A percentile compares a stretch with the other conserved stretches of the same genome.
These are phyloP conservation scores for Bruguiera hainesii DNA, from an alignment of 441 rosid genomes.

Conservation along the genomic window DNA sequence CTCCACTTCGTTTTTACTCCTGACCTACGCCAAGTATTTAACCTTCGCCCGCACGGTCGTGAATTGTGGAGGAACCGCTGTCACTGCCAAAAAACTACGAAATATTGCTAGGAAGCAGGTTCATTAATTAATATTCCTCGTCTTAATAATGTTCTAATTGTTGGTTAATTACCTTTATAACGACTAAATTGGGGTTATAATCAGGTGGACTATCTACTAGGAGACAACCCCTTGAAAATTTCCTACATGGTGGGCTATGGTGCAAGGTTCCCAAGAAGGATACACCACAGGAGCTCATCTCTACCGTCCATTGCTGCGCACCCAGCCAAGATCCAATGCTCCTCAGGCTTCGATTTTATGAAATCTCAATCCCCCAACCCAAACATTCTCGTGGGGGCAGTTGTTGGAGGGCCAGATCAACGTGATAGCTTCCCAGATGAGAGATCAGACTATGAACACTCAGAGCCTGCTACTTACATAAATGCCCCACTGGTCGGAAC, in stretches of 20 bases:
- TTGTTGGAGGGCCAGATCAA: slow-evolving; percentile 84
- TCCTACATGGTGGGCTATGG: slow-evolving; percentile 97
- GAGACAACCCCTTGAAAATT: slow-evolving; percentile 77
- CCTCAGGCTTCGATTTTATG: slow-evolving; percentile 62
- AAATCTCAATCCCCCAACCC: slow-evolving; percentile 70
- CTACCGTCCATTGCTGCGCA: slow-evolving; percentile 60
- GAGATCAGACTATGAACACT: slow-evolving; percentile 68
- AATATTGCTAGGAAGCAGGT: slow-evolving; percentile 72
- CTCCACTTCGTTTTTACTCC: slow-evolving; percentile 80
- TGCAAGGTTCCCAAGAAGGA: slow-evolving; percentile 58
- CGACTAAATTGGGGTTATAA: background rate
- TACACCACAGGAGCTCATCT: slow-evolving; percentile 93
- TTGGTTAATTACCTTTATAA: background rate
- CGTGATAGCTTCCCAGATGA: slow-evolving; percentile 67
- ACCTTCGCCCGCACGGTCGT: slow-evolving; percentile 42
- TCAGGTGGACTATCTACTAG: slow-evolving; percentile 83
- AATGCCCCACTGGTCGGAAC: slow-evolving; percentile 93
- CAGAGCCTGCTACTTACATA: slow-evolving; percentile 92
- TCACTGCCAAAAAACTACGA: slow-evolving; percentile 56
- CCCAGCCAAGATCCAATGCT: slow-evolving; percentile 61
- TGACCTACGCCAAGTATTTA: slow-evolving; percentile 80
- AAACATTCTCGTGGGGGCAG: slow-evolving; percentile 72
- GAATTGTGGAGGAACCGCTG: slow-evolving; percentile 52
- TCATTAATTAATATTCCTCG: background rate
- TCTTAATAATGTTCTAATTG: background rate